Percentiles rank a stretch among this genome's conserved stretches.
Conservation (phyloP, 768 basidiomycete species). For the Tulasnella sp. region DNA sequence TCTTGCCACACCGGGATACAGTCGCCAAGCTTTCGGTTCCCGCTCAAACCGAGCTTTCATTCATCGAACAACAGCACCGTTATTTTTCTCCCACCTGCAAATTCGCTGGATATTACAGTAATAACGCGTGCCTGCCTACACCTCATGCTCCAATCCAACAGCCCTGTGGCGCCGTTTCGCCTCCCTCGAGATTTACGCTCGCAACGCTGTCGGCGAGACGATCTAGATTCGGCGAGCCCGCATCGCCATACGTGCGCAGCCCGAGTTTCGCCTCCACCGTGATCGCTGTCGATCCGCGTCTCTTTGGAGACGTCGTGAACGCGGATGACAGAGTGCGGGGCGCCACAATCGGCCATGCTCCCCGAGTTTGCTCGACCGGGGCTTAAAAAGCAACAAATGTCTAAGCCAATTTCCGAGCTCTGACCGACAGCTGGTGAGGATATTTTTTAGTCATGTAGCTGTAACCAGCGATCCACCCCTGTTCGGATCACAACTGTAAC, state of each 20-base stretch:
- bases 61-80: background rate
- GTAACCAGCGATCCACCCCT: background rate
- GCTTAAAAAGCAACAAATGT: background rate
- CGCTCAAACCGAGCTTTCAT: background rate
- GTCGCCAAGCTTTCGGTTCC: background rate
- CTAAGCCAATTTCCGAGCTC: slow-evolving; percentile 1
- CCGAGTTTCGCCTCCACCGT: background rate
- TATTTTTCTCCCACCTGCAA: background rate
- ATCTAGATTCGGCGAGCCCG: background rate
- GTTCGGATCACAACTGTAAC: background rate
- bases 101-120: background rate
- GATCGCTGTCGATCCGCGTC: background rate
- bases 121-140: background rate
- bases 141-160: background rate
- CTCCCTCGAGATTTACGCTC: background rate
- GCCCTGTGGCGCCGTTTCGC: background rate
- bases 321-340: background rate
- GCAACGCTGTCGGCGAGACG: background rate
- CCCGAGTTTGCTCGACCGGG: background rate
- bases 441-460: background rate
- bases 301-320: background rate
- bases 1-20: background rate
- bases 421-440: background rate
- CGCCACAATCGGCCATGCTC: background rate
- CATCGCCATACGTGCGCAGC: background rate